A percentile compares a stretch with the other conserved stretches of the same genome.
Conservation (phyloP, 1,139 yeast species). For the Spathaspora sp. region DNA sequence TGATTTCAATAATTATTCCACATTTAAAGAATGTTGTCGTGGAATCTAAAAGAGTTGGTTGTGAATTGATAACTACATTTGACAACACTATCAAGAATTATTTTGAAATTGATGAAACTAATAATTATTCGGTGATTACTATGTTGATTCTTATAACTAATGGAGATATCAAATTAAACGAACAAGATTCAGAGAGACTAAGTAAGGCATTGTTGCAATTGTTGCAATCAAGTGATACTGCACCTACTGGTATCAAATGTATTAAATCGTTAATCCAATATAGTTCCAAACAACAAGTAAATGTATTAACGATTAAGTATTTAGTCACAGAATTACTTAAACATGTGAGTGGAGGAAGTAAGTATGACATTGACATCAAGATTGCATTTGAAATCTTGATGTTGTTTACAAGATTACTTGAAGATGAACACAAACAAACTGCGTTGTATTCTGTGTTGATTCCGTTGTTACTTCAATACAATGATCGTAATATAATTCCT, state of each 20-base stretch:
- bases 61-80: constrained; percentile 36
- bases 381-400: constrained; percentile 56
- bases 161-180: constrained; percentile 41
- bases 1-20: constrained; percentile 57
- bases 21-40: constrained; percentile 50
- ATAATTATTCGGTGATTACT: constrained; percentile 52
- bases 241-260: constrained; percentile 55
- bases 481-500: constrained; percentile 24
- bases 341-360: constrained; percentile 17
- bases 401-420: constrained; percentile 36
- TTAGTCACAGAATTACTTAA: constrained; percentile 33
- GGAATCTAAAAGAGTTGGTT: constrained; percentile 28
- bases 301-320: constrained; percentile 26
- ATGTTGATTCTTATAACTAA: constrained; percentile 60
- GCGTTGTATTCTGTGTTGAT: constrained; percentile 45
- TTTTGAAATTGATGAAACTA: constrained; percentile 22
- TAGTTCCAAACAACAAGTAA: constrained; percentile 24
- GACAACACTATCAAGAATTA: constrained; percentile 32
- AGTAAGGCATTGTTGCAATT: constrained; percentile 35
- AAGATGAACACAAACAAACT: constrained; percentile 27
- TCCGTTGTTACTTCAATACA: constrained; percentile 50
- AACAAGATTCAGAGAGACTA: constrained; percentile 30
- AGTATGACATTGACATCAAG: constrained; percentile 28
- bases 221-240: constrained; percentile 28
- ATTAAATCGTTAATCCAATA: constrained; percentile 54